Percentiles rank a stretch among this genome's conserved stretches.
phyloP scores from a whole-genome alignment of 805 yeast species.

The Candida sphagnicola region DNA sequence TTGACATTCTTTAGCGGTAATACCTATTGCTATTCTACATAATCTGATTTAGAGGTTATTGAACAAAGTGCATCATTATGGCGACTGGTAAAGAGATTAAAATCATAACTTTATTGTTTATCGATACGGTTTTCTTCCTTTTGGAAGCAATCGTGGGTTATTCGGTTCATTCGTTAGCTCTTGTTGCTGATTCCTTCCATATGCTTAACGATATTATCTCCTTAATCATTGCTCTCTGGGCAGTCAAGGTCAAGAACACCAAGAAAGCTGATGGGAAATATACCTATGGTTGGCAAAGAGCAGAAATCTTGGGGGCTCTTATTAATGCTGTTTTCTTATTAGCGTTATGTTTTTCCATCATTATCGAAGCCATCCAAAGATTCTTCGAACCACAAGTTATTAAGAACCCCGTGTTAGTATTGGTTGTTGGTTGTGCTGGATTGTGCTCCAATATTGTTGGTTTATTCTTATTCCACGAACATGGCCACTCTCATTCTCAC shows the following conservation, averaged over 20 bases:
- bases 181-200: slow-evolving; percentile 95
- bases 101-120: slow-evolving; percentile 62
- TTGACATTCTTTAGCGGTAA: no score
- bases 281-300: slow-evolving; percentile 98
- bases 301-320: slow-evolving; percentile 93
- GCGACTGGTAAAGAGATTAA: slow-evolving; percentile 61
- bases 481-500: slow-evolving; percentile 47
- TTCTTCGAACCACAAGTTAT: slow-evolving; percentile 76
- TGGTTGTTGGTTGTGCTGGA: slow-evolving; percentile 82
- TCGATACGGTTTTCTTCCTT: slow-evolving; percentile 82
- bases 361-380: slow-evolving; percentile 90
- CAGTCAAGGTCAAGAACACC: slow-evolving; percentile 83
- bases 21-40: no score
- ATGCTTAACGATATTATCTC: slow-evolving; percentile 95
- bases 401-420: slow-evolving; percentile 75
- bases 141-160: slow-evolving; percentile 84
- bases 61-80: background rate
- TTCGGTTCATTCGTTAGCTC: slow-evolving; percentile 88
- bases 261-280: slow-evolving; percentile 81
- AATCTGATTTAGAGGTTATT: no score
- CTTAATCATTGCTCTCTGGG: slow-evolving; percentile 89
- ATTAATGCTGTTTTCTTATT: slow-evolving; percentile 89
- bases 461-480: slow-evolving; percentile 80
- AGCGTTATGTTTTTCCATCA: slow-evolving; percentile 88
- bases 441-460: slow-evolving; percentile 80